phyloP scores from a whole-genome alignment of 2,329 filamentous ascomycete genomes.

The Ophiostoma sp. region DNA sequence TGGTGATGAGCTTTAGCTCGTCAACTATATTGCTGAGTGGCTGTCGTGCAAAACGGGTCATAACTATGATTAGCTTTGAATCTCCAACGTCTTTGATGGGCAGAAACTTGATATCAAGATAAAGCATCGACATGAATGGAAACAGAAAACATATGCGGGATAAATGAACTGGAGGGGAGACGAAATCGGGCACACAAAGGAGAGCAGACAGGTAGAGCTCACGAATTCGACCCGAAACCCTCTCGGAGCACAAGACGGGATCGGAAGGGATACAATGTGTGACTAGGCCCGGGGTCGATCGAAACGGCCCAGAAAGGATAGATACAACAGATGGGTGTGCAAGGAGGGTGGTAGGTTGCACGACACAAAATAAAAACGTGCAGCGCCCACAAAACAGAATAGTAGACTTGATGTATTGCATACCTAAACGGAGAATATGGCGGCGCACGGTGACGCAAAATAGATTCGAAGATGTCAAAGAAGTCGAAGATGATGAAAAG shows the following conservation, averaged over 20 bases:
- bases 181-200: conserved; percentile 1
- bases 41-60: neutral
- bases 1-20: neutral
- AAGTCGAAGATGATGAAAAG: neutral
- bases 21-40: neutral
- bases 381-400: conserved; percentile 14
- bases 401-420: neutral
- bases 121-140: conserved; percentile 13
- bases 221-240: conserved; percentile 19
- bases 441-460: neutral
- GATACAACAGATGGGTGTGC: neutral
- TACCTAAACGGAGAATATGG: neutral
- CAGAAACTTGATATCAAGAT: neutral
- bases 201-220: neutral
- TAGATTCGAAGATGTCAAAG: neutral
- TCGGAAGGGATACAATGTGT: conserved; percentile 22
- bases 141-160: conserved; percentile 24
- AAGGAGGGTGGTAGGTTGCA: conserved; percentile 1
- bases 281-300: conserved; percentile 11
- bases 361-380: conserved; percentile 10
- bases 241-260: conserved; percentile 21
- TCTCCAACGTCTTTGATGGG: neutral
- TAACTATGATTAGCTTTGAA: neutral
- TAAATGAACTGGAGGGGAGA: neutral
- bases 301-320: neutral